Conservation (phyloP, 805 yeast genomes). For the Candida coleopterorum region DNA sequence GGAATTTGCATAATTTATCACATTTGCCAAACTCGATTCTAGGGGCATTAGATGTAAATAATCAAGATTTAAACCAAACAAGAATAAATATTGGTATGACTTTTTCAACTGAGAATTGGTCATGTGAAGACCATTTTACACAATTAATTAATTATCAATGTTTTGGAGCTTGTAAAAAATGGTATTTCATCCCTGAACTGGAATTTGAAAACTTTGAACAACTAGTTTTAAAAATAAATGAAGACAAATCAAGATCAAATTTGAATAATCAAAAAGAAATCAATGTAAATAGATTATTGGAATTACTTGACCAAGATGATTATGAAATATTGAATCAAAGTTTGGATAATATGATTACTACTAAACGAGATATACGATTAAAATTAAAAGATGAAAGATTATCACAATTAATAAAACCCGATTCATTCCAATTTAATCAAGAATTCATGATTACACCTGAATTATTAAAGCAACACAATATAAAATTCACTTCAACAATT, state of each 20-base stretch:
- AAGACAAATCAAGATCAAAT: conserved; percentile 13
- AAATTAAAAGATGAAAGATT: conserved; percentile 23
- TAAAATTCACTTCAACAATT: conserved; percentile 41
- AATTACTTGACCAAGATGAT: conserved; percentile 13
- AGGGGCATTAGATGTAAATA: conserved; percentile 38
- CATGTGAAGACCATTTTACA: conserved; percentile 55
- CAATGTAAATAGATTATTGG: conserved; percentile 16
- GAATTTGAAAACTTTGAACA: conserved; percentile 49
- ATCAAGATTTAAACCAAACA: conserved; percentile 40
- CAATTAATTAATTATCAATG: conserved; percentile 51
- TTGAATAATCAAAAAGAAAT: conserved; percentile 17
- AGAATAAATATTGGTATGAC: conserved; percentile 49
- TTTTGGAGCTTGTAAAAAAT: conserved; percentile 49
- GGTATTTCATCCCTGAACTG: conserved; percentile 62
- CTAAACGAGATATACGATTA: conserved; percentile 26
- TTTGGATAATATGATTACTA: conserved; percentile 27
- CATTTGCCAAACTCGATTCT: conserved; percentile 45
- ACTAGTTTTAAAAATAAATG: conserved; percentile 22
- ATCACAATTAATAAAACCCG: conserved; percentile 16
- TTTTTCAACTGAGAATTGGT: conserved; percentile 54
- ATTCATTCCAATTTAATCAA: conserved; percentile 25
- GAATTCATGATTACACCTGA: conserved; percentile 50
- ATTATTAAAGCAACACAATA: conserved; percentile 42
- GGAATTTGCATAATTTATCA: conserved; percentile 59
- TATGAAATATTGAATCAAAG: conserved; percentile 25